phyloP scores from a whole-genome alignment of 805 yeast genomes.

The Candida krabiensis region DNA sequence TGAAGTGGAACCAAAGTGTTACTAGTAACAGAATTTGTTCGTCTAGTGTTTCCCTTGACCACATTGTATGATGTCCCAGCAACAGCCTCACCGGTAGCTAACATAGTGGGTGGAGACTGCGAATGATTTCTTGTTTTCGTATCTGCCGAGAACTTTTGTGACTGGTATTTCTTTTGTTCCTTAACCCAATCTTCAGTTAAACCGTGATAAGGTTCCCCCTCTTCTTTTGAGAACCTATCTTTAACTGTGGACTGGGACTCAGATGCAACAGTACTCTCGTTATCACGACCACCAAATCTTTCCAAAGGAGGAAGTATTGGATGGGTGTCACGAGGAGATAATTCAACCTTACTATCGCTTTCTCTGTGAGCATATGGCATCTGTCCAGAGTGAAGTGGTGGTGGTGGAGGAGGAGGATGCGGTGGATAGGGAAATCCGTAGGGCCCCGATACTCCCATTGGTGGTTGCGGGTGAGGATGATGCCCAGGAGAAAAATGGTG shows the following conservation, averaged over 20 bases:
- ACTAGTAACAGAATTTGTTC: no score
- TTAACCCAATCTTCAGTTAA: constrained; percentile 29
- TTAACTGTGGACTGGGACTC: no score
- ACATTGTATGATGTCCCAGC: no score
- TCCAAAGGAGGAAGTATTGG: constrained; percentile 14
- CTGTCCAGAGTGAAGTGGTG: constrained; percentile 3
- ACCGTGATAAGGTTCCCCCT: constrained; percentile 2
- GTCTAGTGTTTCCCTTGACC: no score
- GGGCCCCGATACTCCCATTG: constrained; percentile 20
- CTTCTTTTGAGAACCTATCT: constrained; percentile 1
- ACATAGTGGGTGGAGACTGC: neutral
- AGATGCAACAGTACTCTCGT: constrained; percentile 1
- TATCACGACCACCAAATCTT: neutral
- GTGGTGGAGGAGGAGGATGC: constrained; percentile 18
- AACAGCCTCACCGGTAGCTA: neutral
- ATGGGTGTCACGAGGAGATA: no score
- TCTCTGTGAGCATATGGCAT: neutral
- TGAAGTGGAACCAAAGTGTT: no score
- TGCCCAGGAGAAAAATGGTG: constrained; percentile 24
- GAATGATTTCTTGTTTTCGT: neutral
- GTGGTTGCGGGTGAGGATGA: constrained; percentile 26
- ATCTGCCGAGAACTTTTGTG: neutral
- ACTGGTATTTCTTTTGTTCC: constrained; percentile 18
- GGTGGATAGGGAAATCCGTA: constrained; percentile 28
- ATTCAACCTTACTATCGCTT: constrained; percentile 1